Percentiles rank a stretch among this genome's conserved stretches.
These are phyloP conservation scores for Periconia sp. DNA, from an alignment of 2,329 filamentous ascomycete species.

Conservation along the genomic window DNA sequence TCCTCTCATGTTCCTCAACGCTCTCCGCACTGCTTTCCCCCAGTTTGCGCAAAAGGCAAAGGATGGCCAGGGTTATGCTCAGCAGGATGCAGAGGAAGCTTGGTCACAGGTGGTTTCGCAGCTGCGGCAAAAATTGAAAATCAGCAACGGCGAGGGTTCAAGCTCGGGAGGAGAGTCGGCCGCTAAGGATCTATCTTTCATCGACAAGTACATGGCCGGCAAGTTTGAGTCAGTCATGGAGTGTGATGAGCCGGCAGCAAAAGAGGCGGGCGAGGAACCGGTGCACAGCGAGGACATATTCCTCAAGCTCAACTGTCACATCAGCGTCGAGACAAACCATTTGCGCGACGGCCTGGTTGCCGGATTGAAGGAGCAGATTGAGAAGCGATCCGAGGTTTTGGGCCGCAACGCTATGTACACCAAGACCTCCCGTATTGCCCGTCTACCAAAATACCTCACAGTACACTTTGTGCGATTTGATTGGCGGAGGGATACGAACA, in stretches of 20 bases:
- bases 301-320: slow-evolving; percentile 95
- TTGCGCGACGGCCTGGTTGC: slow-evolving; percentile 83
- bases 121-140: slow-evolving; percentile 74
- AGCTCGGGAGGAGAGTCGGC: slow-evolving; percentile 34
- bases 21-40: slow-evolving; percentile 77
- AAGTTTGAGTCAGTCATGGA: slow-evolving; percentile 76
- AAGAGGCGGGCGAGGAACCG: slow-evolving; percentile 71
- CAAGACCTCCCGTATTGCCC: slow-evolving; percentile 85
- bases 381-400: slow-evolving; percentile 81
- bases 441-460: slow-evolving; percentile 90
- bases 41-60: slow-evolving; percentile 91
- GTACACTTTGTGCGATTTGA: slow-evolving; percentile 98
- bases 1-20: slow-evolving; percentile 78
- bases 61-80: slow-evolving; percentile 82
- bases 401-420: slow-evolving; percentile 82
- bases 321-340: slow-evolving; percentile 83
- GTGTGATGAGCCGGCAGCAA: slow-evolving; percentile 80
- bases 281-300: slow-evolving; percentile 72
- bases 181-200: slow-evolving; percentile 64
- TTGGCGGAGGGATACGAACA: slow-evolving; percentile 93
- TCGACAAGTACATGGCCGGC: slow-evolving; percentile 89
- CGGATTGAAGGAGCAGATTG: slow-evolving; percentile 82
- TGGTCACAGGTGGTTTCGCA: slow-evolving; percentile 94
- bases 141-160: slow-evolving; percentile 54
- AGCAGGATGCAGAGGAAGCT: slow-evolving; percentile 97